A percentile compares a stretch with the other conserved stretches of the same genome.
Conservation (phyloP, 148 eudicot species). For the Silene conica region DNA sequence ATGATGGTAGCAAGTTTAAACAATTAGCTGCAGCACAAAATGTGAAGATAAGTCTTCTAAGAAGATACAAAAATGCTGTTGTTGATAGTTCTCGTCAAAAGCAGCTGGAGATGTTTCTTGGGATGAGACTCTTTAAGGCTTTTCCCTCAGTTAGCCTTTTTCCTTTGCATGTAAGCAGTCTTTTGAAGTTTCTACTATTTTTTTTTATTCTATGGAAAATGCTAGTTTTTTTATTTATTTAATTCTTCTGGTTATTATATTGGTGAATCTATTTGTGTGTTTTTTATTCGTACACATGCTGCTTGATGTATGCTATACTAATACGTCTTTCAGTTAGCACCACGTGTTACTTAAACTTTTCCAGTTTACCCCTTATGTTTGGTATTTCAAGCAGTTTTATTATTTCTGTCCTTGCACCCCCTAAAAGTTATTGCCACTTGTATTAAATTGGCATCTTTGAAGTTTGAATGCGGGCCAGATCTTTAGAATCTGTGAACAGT, state of each 20-base stretch:
- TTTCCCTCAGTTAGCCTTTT: constrained; percentile 68
- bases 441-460: not conserved
- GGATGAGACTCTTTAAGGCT: constrained; percentile 86
- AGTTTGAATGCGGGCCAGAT: constrained; percentile 3
- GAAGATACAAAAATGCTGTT: constrained; percentile 88
- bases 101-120: constrained; percentile 92
- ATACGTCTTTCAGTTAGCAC: not conserved
- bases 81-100: constrained; percentile 97
- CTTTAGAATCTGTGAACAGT: not conserved
- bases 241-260: not conserved
- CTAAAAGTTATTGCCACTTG: not conserved
- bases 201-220: not conserved
- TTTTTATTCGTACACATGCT: not conserved
- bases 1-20: constrained; percentile 87
- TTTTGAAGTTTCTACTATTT: not conserved
- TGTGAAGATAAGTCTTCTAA: constrained; percentile 80
- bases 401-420: not conserved
- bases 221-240: not conserved
- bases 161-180: constrained; percentile 66
- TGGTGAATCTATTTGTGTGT: constrained; percentile 6
- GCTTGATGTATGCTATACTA: not conserved
- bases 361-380: not conserved
- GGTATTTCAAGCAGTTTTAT: not conserved
- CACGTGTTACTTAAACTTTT: not conserved
- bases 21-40: constrained; percentile 98